Percentiles rank a stretch among this genome's conserved stretches.
phyloP scores from a whole-genome alignment of 495 filamentous ascomycete species.

The Penicillium atrosanguineum region DNA sequence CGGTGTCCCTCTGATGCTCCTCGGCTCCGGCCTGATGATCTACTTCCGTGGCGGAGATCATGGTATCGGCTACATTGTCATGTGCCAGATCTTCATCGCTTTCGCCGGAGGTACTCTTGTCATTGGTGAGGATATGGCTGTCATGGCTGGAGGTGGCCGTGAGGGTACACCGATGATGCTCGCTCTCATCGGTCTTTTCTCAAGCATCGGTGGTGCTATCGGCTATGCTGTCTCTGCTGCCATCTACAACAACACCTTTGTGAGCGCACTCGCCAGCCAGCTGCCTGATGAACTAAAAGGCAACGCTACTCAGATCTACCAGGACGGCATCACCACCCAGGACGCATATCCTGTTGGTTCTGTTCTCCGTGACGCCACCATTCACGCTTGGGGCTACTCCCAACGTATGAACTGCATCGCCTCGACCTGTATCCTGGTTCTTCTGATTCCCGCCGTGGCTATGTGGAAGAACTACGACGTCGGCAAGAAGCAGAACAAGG shows the following conservation, averaged over 20 bases:
- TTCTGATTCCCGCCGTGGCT: constrained; percentile 37
- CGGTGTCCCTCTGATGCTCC: constrained; percentile 61
- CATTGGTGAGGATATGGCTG: constrained; percentile 69
- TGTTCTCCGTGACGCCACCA: constrained; percentile 52
- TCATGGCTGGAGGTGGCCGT: constrained; percentile 62
- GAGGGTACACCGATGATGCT: constrained; percentile 70
- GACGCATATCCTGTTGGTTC: constrained; percentile 52
- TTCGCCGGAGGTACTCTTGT: constrained; percentile 64
- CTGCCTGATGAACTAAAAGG: constrained; percentile 44
- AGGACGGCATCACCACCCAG: constrained; percentile 49
- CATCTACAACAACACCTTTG: constrained; percentile 69
- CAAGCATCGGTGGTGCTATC: constrained; percentile 66
- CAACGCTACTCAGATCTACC: constrained; percentile 46
- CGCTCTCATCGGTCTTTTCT: constrained; percentile 64
- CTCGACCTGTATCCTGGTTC: constrained; percentile 38
- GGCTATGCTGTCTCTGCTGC: constrained; percentile 63
- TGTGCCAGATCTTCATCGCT: constrained; percentile 79
- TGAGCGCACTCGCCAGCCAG: constrained; percentile 41
- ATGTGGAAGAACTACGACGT: constrained; percentile 48
- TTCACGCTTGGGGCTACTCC: constrained; percentile 57
- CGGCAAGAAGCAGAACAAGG: constrained; percentile 49
- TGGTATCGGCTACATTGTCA: constrained; percentile 65
- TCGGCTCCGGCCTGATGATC: constrained; percentile 65
- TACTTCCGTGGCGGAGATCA: constrained; percentile 62
- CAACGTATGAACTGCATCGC: constrained; percentile 57